Percentiles rank a stretch among this genome's conserved stretches.
phyloP scores from a whole-genome alignment of 768 basidiomycete genomes.

The Jaapia argillacea region DNA sequence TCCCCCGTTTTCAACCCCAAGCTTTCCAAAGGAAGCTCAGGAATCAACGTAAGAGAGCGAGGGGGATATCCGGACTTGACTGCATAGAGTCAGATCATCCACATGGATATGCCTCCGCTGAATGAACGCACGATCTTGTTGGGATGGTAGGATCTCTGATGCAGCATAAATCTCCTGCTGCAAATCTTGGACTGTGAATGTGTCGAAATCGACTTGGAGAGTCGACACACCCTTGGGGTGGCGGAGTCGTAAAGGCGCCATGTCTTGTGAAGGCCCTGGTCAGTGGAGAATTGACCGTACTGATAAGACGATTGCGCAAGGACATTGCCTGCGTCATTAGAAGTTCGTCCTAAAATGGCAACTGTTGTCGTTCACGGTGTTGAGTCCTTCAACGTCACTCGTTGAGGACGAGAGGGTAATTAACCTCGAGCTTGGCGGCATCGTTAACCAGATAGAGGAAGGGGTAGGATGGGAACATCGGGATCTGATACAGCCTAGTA shows the following conservation, averaged over 20 bases:
- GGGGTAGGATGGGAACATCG: too few relatives aligned
- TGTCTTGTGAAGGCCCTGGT: too few relatives aligned
- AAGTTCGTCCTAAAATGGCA: too few relatives aligned
- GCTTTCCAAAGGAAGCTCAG: conserved; percentile 65
- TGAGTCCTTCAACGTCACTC: too few relatives aligned
- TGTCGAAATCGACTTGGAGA: conserved; percentile 53
- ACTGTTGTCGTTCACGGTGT: too few relatives aligned
- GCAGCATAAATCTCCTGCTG: conserved; percentile 57
- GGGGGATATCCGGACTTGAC: conserved; percentile 88
- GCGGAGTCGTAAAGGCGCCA: conserved; percentile 71
- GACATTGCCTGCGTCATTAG: too few relatives aligned
- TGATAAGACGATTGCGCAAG: too few relatives aligned
- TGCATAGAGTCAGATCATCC: conserved; percentile 17
- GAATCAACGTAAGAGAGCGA: conserved; percentile 54
- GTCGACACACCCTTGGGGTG: conserved; percentile 81
- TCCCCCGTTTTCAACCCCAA: conserved; percentile 75
- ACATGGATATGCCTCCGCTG: background rate
- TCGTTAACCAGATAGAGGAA: too few relatives aligned
- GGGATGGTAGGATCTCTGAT: conserved; percentile 63
- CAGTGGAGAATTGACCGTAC: too few relatives aligned
- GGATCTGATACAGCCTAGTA: too few relatives aligned
- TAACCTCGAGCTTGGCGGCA: too few relatives aligned
- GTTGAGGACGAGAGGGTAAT: too few relatives aligned
- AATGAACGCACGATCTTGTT: conserved; percentile 61
- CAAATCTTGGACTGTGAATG: conserved; percentile 63